Base-by-base conservation (phyloP, 2,329 filamentous ascomycete genomes). In the Blumeria hordei region DNA sequence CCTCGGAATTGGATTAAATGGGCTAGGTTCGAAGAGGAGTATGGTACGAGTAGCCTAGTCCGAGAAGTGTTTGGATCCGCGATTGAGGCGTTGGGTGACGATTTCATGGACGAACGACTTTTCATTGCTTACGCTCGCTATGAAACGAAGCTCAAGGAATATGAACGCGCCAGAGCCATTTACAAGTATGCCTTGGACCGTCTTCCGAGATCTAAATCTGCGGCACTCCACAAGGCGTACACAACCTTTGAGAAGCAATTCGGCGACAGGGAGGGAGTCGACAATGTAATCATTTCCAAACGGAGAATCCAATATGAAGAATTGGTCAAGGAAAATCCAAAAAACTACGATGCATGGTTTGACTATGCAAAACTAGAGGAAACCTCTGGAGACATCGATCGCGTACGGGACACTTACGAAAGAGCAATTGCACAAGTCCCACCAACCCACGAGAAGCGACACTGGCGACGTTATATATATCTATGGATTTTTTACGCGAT, bases 161-260 rank as follows among this genome's bases (percentile, higher is more conserved):
- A 92, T 64, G 90, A 96, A 67, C 83, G 92, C 7, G 83, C 90
- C 3, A 75, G 92, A 58, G 88, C 90, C 35, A 96, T 98, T 62
- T 98, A 93, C 75, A 95, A 94, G 65, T 95, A 94, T 65, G 90
- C 90, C 28, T 72, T 98, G 6, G 92, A 98, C 67, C 83, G 90
- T 54, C 76, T 98, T 59, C 85, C 92, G 10, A 79, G 92, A 21
- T 93, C 87, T 11, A 88, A 83, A 67, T 92, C 90, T 0, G 80
- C 83, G 68, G 73, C 75, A 12, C 74, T 98, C 8, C 90, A 98
- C 70, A 93, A 93, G 66, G 81, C 88, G 12, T 98, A 96, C 67
- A 96, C 90, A 0, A 90, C 85, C 0, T 98, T 98, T 62, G 92
- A 98, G 69, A 98, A 98, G 71, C 92, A 98, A 64, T 98, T 87